Evolutionary conservation across 2,329 filamentous ascomycete genomes (phyloP).

Genomic region (Botrytis hyacinthi): DNA sequence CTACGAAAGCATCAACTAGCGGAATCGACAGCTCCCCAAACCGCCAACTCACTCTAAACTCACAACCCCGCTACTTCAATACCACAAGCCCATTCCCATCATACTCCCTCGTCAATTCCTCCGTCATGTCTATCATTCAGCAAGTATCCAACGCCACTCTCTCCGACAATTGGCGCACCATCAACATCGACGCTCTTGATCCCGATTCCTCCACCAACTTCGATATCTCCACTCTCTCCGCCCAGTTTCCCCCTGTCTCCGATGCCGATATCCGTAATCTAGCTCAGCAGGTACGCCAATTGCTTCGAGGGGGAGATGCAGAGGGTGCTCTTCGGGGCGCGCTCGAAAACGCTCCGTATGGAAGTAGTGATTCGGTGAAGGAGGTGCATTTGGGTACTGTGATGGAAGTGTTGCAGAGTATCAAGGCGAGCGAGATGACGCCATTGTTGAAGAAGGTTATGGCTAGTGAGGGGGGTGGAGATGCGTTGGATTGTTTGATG

Average conservation of each 20-base stretch:
- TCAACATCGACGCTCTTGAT: constrained; percentile 89
- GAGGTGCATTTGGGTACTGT: constrained; percentile 85
- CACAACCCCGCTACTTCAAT: constrained; percentile 18
- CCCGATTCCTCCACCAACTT: constrained; percentile 92
- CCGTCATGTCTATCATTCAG: constrained; percentile 64
- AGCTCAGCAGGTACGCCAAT: constrained; percentile 78
- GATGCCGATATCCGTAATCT: constrained; percentile 77
- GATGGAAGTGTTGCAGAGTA: constrained; percentile 90
- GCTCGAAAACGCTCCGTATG: constrained; percentile 81
- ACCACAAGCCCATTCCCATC: neutral
- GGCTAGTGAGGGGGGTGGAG: constrained; percentile 72
- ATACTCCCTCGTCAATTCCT: neutral
- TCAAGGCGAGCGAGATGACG: constrained; percentile 94
- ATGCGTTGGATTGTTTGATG: constrained; percentile 89
- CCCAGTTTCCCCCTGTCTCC: constrained; percentile 68
- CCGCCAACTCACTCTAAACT: constrained; percentile 11
- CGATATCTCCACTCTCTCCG: constrained; percentile 76
- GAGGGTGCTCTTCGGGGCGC: constrained; percentile 83
- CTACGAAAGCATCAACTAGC: neutral
- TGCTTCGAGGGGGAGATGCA: constrained; percentile 80
- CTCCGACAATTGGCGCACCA: constrained; percentile 73
- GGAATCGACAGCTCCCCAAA: neutral
- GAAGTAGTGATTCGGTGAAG: constrained; percentile 58
- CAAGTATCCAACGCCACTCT: constrained; percentile 60
- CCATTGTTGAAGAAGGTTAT: constrained; percentile 82